Evolutionary conservation across 495 filamentous ascomycete genomes (phyloP), one percentile per base, ranked within the genome.

Genomic region (Xylaria intraflava): DNA sequence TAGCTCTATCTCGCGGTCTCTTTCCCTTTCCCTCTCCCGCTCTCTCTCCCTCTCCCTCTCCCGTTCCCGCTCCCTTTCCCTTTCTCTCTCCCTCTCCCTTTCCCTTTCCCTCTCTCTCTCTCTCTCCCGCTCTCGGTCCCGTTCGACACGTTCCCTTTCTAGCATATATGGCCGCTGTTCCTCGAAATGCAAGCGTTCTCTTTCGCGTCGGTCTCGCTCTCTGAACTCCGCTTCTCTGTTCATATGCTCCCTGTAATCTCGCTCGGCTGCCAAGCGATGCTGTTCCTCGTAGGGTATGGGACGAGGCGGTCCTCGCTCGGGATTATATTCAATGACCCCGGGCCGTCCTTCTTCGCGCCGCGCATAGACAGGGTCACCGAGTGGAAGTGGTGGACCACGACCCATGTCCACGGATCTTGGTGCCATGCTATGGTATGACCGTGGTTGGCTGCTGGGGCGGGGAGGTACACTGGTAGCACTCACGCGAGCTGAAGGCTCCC

Each of bases 401-500:
- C 62, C 67, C 60, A 68, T 58, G 3, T 73, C 72, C 48, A 65
- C 69, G 33, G 59, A 64, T 31, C 70, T 68, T 9, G 70, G 72
- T 1, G 71, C 67, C 24, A 69, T 69, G 23, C 60, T 61, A 41
- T 72, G 65, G 48, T 71, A 80, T n/a, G 68, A 66, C 41, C 67
- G 76, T 1, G 77, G 75, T 55, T 80, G 78, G 51, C 75, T 79
- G 46, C 61, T 77, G 0, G 78, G 77, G 24, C 76, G 69, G 14
- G 76, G 70, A 24, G 73, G 74, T 29, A 69, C 69, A 10, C 68
- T 67, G 49, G 52, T 66, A 46, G 55, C 62, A 45, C 66, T 56
- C 4, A 63, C 58, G 43, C 77, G 66, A 24, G 72, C 66, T 0
- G 65, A 62, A 24, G 67, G 67, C 27, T 74, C 73, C 50, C 76